phyloP scores from a whole-genome alignment of 345 rosid species.

The Syzygium aromaticum region DNA sequence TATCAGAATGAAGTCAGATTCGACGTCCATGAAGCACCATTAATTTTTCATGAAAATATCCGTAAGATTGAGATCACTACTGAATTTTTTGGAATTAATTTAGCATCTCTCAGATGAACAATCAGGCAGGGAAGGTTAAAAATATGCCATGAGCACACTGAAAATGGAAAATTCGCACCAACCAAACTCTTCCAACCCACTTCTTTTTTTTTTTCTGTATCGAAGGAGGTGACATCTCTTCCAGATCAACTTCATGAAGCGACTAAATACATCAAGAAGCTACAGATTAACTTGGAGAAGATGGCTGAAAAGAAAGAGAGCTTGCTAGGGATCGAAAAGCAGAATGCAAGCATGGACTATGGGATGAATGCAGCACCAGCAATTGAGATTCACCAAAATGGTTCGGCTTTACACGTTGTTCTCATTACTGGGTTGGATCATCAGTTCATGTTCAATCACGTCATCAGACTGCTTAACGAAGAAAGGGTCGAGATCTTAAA shows the following conservation, averaged over 20 bases:
- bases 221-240: background rate
- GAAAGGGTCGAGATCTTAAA: conserved; percentile 8
- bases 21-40: background rate
- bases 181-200: background rate
- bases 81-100: conserved; percentile 7
- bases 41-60: background rate
- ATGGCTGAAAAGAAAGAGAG: conserved; percentile 20
- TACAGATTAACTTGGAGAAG: conserved; percentile 38
- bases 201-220: background rate
- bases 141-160: background rate
- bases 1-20: background rate
- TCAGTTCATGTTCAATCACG: conserved; percentile 3
- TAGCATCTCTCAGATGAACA: conserved; percentile 24
- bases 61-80: background rate
- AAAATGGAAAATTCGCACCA: conserved; percentile 3
- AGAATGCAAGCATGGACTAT: background rate
- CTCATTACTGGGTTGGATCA: conserved; percentile 1
- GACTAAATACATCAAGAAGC: conserved; percentile 35
- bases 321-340: background rate
- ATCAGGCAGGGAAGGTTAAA: conserved; percentile 15
- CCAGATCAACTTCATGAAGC: conserved; percentile 39
- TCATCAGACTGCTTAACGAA: conserved; percentile 9
- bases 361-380: background rate
- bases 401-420: conserved; percentile 4
- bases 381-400: conserved; percentile 1